Conservation (phyloP, 768 basidiomycete species). For the Tulasnella sp. region DNA sequence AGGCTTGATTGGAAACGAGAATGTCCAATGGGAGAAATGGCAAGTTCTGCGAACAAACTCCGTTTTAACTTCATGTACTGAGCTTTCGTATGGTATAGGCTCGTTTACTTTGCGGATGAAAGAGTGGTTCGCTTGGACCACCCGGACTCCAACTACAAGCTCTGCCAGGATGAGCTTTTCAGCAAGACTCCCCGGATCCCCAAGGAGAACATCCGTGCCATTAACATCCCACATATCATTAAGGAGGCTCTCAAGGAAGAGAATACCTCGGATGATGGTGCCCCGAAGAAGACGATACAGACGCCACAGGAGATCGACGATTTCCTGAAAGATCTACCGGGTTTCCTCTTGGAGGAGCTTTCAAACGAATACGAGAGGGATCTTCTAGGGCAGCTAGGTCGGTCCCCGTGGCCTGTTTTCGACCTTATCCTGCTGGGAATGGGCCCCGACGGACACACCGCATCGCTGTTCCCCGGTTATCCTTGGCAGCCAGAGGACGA, state of each 20-base stretch:
- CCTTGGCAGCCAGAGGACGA: slow-evolving; percentile 70
- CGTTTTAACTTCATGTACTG: slow-evolving; percentile 7
- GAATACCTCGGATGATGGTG: slow-evolving; percentile 37
- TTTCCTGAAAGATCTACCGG: slow-evolving; percentile 25
- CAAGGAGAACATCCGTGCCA: slow-evolving; percentile 72
- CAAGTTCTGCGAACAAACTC: slow-evolving; percentile 45
- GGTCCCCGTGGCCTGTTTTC: slow-evolving; percentile 89
- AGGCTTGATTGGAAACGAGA: slow-evolving; percentile 61
- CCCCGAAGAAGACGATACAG: neutral
- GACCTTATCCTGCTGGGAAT: slow-evolving; percentile 96
- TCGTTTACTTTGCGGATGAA: slow-evolving; percentile 97
- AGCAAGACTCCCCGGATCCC: slow-evolving; percentile 77
- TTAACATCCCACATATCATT: slow-evolving; percentile 68
- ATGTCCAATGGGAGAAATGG: slow-evolving; percentile 95
- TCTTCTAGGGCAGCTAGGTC: too few species aligned
- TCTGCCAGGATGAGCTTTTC: slow-evolving; percentile 74
- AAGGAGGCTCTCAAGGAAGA: slow-evolving; percentile 79
- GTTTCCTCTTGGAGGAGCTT: slow-evolving; percentile 47
- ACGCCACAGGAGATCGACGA: slow-evolving; percentile 10
- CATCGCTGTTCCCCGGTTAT: slow-evolving; percentile 96
- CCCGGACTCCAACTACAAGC: slow-evolving; percentile 87
- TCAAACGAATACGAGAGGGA: slow-evolving; percentile 54
- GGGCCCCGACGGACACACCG: slow-evolving; percentile 98
- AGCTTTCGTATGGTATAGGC: slow-evolving; percentile 58
- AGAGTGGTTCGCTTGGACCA: slow-evolving; percentile 92